Conservation (phyloP, 495 filamentous ascomycete genomes). For the Cercophora samala region DNA sequence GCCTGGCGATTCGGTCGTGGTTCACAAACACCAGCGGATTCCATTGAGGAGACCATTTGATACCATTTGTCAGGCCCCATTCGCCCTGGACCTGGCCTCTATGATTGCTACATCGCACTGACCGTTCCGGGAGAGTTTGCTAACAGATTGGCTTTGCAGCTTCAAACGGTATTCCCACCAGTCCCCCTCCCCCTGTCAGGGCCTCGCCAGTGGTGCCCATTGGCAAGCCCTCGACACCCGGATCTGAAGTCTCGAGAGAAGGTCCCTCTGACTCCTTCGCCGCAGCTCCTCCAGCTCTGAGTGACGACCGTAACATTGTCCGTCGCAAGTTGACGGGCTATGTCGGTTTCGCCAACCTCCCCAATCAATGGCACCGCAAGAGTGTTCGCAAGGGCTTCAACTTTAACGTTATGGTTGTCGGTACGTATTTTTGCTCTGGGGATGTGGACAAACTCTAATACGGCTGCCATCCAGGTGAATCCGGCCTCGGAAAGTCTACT, state of each 20-base stretch:
- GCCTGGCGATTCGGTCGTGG: constrained; percentile 20
- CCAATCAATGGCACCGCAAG: constrained; percentile 99
- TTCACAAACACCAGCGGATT: constrained; percentile 13
- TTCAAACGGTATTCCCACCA: constrained; percentile 46
- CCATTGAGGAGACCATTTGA: constrained; percentile 17
- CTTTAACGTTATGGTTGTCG: constrained; percentile 99
- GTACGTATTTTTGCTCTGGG: constrained; percentile 49
- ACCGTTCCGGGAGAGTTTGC: neutral
- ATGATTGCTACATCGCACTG: neutral
- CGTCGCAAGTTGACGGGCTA: constrained; percentile 97
- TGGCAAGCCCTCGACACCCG: constrained; percentile 53
- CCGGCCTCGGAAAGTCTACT: constrained; percentile 96
- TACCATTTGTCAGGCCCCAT: constrained; percentile 36
- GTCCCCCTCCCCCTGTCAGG: constrained; percentile 27
- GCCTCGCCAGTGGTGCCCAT: constrained; percentile 38
- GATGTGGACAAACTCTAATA: constrained; percentile 19
- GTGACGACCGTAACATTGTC: constrained; percentile 94
- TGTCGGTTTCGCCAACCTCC: constrained; percentile 97
- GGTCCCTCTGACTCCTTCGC: constrained; percentile 79
- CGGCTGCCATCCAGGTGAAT: constrained; percentile 71
- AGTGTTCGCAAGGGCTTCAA: constrained; percentile 99
- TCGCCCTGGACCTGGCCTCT: constrained; percentile 23
- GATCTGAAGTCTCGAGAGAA: constrained; percentile 46
- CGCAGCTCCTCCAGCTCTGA: constrained; percentile 67
- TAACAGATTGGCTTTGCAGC: constrained; percentile 30